Conservation (phyloP, 2,329 filamentous ascomycete genomes). For the Aspergillus ibericus region DNA sequence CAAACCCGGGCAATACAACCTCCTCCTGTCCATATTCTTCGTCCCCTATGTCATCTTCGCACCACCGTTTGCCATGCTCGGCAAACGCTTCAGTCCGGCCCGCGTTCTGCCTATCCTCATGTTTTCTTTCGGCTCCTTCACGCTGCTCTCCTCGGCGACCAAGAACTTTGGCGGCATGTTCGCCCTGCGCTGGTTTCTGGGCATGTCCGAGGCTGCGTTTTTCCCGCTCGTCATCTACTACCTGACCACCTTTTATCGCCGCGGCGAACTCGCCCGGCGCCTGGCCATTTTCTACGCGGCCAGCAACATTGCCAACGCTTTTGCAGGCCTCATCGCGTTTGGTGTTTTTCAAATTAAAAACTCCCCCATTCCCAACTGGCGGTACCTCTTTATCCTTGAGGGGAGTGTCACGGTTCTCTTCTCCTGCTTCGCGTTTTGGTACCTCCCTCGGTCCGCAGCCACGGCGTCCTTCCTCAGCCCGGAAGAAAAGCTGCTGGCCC, state of each 20-base stretch:
- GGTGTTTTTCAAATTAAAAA: slow-evolving; percentile 61
- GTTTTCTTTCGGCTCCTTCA: slow-evolving; percentile 66
- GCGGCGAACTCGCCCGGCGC: slow-evolving; percentile 68
- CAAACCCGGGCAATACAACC: slow-evolving; percentile 65
- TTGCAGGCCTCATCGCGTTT: slow-evolving; percentile 60
- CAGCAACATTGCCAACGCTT: slow-evolving; percentile 70
- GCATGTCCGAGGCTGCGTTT: slow-evolving; percentile 67
- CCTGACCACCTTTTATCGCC: slow-evolving; percentile 66
- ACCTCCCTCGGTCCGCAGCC: slow-evolving; percentile 65
- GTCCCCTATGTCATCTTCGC: slow-evolving; percentile 71
- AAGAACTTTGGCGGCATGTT: slow-evolving; percentile 66
- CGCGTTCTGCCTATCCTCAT: slow-evolving; percentile 67
- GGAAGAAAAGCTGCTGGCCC: slow-evolving; percentile 67
- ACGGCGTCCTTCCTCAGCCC: slow-evolving; percentile 65
- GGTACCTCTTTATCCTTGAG: slow-evolving; percentile 59
- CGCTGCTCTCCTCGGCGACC: slow-evolving; percentile 58
- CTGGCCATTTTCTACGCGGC: slow-evolving; percentile 75
- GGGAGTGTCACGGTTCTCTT: slow-evolving; percentile 61
- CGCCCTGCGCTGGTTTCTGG: slow-evolving; percentile 67
- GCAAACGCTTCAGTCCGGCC: slow-evolving; percentile 66
- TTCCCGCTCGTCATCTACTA: slow-evolving; percentile 70
- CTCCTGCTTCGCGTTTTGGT: slow-evolving; percentile 66
- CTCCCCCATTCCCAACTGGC: slow-evolving; percentile 51
- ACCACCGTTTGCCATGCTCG: slow-evolving; percentile 64
- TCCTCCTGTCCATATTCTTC: slow-evolving; percentile 71